These are phyloP conservation scores for Arabidopsis suecica DNA, from an alignment of 345 rosid genomes.

Conservation along the genomic window DNA sequence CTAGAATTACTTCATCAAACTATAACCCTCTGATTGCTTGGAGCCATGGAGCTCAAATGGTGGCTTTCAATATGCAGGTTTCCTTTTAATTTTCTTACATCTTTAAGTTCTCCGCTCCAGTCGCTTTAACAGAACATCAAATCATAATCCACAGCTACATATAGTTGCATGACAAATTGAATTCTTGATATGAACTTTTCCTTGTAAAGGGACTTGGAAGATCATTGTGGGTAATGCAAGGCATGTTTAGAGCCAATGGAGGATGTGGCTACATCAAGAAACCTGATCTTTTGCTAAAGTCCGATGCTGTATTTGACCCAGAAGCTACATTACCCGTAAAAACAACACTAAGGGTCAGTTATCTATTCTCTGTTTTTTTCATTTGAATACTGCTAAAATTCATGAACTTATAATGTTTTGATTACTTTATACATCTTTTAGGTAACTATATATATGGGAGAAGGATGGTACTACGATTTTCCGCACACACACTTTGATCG, in stretches of 20 bases:
- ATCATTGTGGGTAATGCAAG: constrained; percentile 92
- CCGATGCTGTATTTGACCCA: constrained; percentile 63
- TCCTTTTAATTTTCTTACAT: constrained; percentile 14
- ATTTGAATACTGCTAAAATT: background rate
- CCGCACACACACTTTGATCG: constrained; percentile 76
- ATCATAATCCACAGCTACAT: background rate
- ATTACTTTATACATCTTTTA: constrained; percentile 17
- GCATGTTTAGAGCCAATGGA: constrained; percentile 91
- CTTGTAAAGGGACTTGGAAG: constrained; percentile 74
- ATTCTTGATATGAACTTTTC: constrained; percentile 17
- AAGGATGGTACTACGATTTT: constrained; percentile 87
- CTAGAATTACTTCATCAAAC: constrained; percentile 84
- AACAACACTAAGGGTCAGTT: constrained; percentile 71
- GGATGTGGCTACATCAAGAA: constrained; percentile 92
- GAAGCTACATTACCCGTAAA: constrained; percentile 55
- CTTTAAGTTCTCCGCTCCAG: background rate
- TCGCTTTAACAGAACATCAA: background rate
- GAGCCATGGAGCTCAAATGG: constrained; percentile 99
- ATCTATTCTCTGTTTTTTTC: constrained; percentile 26
- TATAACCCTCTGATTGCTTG: constrained; percentile 88
- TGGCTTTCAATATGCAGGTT: constrained; percentile 98
- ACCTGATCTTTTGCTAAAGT: constrained; percentile 66
- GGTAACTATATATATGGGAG: constrained; percentile 91
- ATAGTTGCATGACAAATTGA: constrained; percentile 2
- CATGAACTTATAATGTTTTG: constrained; percentile 7